phyloP scores from a whole-genome alignment of 306 rosid species.

The Prunus persica region DNA sequence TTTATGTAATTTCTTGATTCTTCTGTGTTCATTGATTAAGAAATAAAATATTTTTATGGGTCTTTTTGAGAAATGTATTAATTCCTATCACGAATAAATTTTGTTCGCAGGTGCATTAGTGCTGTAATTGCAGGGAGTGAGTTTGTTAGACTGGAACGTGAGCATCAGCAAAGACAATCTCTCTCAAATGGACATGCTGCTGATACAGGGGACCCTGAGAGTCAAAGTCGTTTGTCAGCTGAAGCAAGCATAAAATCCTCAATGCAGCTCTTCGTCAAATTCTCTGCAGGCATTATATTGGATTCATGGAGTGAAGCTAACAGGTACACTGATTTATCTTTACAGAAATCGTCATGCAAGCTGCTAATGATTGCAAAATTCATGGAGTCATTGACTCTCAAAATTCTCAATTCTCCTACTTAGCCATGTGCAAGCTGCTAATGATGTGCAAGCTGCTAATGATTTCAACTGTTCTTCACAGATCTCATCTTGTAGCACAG shows the following conservation, averaged over 20 bases:
- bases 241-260: constrained; percentile 87
- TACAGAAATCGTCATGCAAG: not conserved
- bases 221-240: constrained; percentile 56
- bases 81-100: constrained; percentile 12
- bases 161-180: constrained; percentile 62
- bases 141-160: constrained; percentile 85
- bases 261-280: constrained; percentile 82
- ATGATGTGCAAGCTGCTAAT: constrained; percentile 5
- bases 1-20: constrained; percentile 11
- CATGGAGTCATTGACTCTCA: too few relatives aligned
- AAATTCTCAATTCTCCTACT: too few relatives aligned
- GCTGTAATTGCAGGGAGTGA: constrained; percentile 95
- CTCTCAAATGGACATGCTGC: constrained; percentile 64
- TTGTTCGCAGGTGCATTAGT: constrained; percentile 76
- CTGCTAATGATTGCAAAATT: not conserved
- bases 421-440: not conserved
- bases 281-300: constrained; percentile 71
- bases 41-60: constrained; percentile 5
- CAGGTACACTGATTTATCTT: constrained; percentile 37
- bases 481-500: constrained; percentile 89
- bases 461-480: constrained; percentile 35
- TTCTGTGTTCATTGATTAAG: constrained; percentile 2
- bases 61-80: constrained; percentile 7
- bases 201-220: constrained; percentile 58
- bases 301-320: constrained; percentile 86